Base-by-base conservation (phyloP, 768 basidiomycete genomes). In the Termitomyces heimii region DNA sequence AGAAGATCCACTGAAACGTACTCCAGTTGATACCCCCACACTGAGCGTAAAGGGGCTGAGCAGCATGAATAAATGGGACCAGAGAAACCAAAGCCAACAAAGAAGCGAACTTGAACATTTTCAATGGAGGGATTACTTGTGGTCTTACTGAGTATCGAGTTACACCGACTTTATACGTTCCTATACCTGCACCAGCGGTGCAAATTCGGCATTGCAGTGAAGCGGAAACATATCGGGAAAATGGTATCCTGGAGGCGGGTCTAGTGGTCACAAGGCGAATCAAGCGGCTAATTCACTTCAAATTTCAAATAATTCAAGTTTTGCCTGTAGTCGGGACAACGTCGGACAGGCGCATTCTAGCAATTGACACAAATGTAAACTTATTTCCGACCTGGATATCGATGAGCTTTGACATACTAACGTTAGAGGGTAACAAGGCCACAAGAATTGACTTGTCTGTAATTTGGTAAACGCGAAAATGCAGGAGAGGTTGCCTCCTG, bases 11-110 rank as follows among this genome's bases (percentile, higher is more conserved):
- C 26, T 12, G 28, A 13, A 32, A 71, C 78, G 58, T 68, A 82
- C 80, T 68, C 78, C 79, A 81, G 54, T 67, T 70, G 54, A 71
- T 71, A 42, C 81, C 82, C 66, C 82, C 81, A 62, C 82, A 85
- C 63, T 84, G 83, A 8, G 74, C 79, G 47, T 68, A 84, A 35
- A 77, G 47, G 16, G 77, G 70, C 34, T 70, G 63, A 49, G 76
- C 73, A 53, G 79, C 82, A 53, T 66, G 60, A 34, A 75, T 76
- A 59, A 80, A 69, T 51, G 80, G 78, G 20, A 78, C 66, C 53
- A 82, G 62, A 43, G 75, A 68, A 35, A 77, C 63, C 50, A 78
- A 66, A 57, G 77, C 73, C 57, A 76, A 60, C 56, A 80, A 68
- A 46, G 77, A 69, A 54, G 75, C 66, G 62, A 75, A 76, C 70